phyloP scores from a whole-genome alignment of 129 eudicot genomes.

The Flaveria sonorensis region DNA sequence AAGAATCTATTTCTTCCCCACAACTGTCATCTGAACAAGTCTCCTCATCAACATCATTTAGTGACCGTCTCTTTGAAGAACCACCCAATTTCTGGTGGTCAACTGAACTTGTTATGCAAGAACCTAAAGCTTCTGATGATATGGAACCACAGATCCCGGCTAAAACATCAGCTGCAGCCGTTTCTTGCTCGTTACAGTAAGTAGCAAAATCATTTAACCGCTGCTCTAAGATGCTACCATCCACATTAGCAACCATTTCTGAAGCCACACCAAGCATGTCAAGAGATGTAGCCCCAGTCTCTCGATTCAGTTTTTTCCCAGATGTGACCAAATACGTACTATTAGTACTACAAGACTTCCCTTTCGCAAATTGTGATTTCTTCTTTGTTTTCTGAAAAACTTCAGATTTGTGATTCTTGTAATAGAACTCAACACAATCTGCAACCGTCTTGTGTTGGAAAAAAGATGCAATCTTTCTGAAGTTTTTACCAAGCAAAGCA shows the following conservation, averaged over 20 bases:
- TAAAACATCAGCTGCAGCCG: slow-evolving; percentile 92
- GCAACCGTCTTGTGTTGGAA: slow-evolving; percentile 71
- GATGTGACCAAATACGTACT: slow-evolving; percentile 71
- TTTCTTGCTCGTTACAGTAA: slow-evolving; percentile 60
- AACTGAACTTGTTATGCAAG: slow-evolving; percentile 80
- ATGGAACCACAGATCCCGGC: slow-evolving; percentile 94
- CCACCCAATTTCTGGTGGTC: slow-evolving; percentile 59
- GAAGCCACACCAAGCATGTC: slow-evolving; percentile 87
- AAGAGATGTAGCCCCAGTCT: slow-evolving; percentile 63
- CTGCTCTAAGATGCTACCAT: slow-evolving; percentile 21
- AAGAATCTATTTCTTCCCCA: slow-evolving; percentile 57
- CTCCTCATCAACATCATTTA: slow-evolving; percentile 57
- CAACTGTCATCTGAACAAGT: slow-evolving; percentile 89
- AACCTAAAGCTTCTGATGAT: slow-evolving; percentile 97
- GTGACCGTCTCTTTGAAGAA: slow-evolving; percentile 30
- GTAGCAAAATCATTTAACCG: slow-evolving; percentile 41
- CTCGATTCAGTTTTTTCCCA: slow-evolving; percentile 59
- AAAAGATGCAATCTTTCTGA: slow-evolving; percentile 73
- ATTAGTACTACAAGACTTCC: slow-evolving; percentile 31
- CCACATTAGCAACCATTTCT: slow-evolving; percentile 60
- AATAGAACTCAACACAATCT: slow-evolving; percentile 90
- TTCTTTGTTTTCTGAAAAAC: slow-evolving; percentile 58
- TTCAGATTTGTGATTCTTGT: slow-evolving; percentile 87
- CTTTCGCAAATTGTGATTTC: slow-evolving; percentile 52
- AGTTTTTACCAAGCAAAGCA: slow-evolving; percentile 66